Conservation (phyloP, 2,329 filamentous ascomycete genomes). For the Fusarium sp. region DNA sequence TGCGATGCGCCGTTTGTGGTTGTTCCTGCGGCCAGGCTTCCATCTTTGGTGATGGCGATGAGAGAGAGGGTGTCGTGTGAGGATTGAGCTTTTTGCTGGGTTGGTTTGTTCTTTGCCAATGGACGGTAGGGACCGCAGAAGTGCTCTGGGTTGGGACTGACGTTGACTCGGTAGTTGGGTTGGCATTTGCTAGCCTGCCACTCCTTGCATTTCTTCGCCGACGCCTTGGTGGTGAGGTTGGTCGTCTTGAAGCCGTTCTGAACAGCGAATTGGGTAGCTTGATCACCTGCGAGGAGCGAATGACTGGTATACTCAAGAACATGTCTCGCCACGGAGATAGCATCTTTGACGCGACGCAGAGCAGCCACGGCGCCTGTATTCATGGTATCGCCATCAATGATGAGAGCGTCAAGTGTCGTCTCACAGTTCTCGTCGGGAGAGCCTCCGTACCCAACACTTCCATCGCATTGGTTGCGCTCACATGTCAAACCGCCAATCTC, state of each 20-base stretch:
- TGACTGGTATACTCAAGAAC: conserved; percentile 65
- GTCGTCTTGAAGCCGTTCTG: conserved; percentile 62
- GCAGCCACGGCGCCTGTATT: conserved; percentile 65
- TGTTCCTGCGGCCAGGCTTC: conserved; percentile 65
- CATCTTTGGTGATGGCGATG: conserved; percentile 57
- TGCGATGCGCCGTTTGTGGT: conserved; percentile 67
- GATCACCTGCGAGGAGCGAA: conserved; percentile 64
- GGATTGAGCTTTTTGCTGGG: conserved; percentile 25
- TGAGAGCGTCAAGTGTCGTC: conserved; percentile 69
- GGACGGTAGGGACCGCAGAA: conserved; percentile 63
- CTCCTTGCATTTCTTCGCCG: conserved; percentile 53
- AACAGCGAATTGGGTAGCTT: conserved; percentile 64
- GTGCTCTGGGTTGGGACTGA: conserved; percentile 56
- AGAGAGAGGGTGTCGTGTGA: conserved; percentile 68
- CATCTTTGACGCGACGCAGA: conserved; percentile 61
- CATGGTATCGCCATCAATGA: conserved; percentile 67
- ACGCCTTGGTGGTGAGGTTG: conserved; percentile 57
- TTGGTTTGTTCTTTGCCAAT: neutral
- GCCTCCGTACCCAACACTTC: conserved; percentile 66
- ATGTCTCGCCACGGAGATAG: conserved; percentile 61
- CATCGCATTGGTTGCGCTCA: conserved; percentile 65
- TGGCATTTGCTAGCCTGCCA: conserved; percentile 61
- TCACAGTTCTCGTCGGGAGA: conserved; percentile 67
- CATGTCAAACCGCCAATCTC: conserved; percentile 64
- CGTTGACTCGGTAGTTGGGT: conserved; percentile 63